These are phyloP conservation scores for Acacia confusa DNA, from an alignment of 306 rosid genomes.

Conservation along the genomic window DNA sequence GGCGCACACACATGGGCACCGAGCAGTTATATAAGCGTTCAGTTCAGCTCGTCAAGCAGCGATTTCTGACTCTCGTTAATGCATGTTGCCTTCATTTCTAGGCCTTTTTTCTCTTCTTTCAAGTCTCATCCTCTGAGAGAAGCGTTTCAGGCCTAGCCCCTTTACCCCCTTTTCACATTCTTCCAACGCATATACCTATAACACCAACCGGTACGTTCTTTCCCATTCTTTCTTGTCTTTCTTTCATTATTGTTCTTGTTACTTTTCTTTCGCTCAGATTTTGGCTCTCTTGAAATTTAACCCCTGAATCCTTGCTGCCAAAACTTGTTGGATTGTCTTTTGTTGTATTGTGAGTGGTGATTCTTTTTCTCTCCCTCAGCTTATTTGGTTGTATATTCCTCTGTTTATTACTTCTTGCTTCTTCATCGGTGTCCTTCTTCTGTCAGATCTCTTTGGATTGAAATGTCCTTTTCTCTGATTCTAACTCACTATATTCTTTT, in stretches of 20 bases:
- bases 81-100: constrained; percentile 1
- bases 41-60: constrained; percentile 13
- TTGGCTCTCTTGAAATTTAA: background rate
- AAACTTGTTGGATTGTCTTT: background rate
- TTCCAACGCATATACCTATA: background rate
- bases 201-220: constrained; percentile 1
- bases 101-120: constrained; percentile 1
- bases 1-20: constrained; percentile 26
- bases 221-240: background rate
- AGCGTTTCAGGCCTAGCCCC: background rate
- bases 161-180: background rate
- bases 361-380: background rate
- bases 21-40: constrained; percentile 33
- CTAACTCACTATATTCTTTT: background rate
- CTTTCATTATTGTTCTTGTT: background rate
- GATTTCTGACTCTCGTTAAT: constrained; percentile 27
- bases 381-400: too few relatives aligned
- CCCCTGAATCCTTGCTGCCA: background rate
- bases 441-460: constrained; percentile 18
- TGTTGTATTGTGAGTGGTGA: background rate
- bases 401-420: background rate
- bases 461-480: background rate
- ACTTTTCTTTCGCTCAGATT: background rate
- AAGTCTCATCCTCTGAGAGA: background rate
- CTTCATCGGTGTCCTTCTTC: background rate